Evolutionary conservation across 768 basidiomycete genomes (phyloP), one percentile per base, ranked within the genome.

Genomic region (Tricholoma matsutake): DNA sequence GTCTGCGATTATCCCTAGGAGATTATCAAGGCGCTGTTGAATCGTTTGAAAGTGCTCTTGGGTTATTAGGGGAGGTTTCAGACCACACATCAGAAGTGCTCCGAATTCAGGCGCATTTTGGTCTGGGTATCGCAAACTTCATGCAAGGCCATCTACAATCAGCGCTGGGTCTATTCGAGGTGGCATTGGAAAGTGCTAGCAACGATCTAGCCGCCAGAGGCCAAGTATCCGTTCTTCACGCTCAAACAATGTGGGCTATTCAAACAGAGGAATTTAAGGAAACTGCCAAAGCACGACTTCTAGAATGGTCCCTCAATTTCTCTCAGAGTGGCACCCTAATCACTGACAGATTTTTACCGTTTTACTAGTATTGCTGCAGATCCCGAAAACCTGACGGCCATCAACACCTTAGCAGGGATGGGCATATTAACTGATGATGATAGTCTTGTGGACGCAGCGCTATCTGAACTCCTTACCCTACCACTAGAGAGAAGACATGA

Each of bases 321-420:
- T 59, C 16, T 32, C 43, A 51, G 31, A 10, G 51, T 45, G 28
- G 4, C 16, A 16, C 16, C n/a, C 3, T 2, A 53, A 8, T 9
- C 4, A 14, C 6, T 51, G 29, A 56, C 53, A 43, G 34, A 8
- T 29, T 52, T 53, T 32, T 28, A 57, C 18, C 64, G 96, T 52
- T 53, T 32, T 28, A 57, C 18, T 65, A 96, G 95, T 67, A 89
- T 97, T 64, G 80, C 87, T 0, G 73, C 80, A 25, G 91, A 96
- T 69, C 82, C 88, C 0, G 89, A 89, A 62, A 92, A 95, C 68
- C 70, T 94, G 54, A 79, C 83, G 57, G 93, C 92, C 1, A 90
- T 96, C 71, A 91, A 89, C 51, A 83, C 87, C 0, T 82, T 98
- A 1, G 91, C 91, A 0, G 91, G 90, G n/a, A 94, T 97, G 85